Evolutionary conservation across 1,284 basidiomycete genomes (phyloP).

Genomic region (Apiotrichum laibachii): DNA sequence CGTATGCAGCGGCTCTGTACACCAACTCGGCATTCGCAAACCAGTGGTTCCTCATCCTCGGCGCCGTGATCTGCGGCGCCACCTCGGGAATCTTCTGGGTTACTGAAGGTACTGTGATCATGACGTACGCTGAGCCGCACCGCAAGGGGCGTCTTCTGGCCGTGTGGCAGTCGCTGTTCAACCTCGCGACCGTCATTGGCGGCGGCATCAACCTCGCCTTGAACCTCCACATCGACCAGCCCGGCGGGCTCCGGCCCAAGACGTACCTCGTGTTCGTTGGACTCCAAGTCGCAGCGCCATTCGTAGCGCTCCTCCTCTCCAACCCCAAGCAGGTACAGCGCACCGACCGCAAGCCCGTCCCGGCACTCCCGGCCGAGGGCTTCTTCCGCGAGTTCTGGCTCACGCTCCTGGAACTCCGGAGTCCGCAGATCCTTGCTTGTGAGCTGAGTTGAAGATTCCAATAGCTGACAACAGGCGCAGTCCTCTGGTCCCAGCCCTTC

Average conservation of each 20-base stretch:
- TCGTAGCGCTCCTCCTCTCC: conserved; percentile 13
- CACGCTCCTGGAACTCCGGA: no score
- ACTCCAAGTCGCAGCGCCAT: conserved; percentile 7
- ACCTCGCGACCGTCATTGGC: conserved; percentile 39
- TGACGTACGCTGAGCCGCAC: conserved; percentile 34
- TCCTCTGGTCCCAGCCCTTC: no score
- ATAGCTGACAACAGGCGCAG: no score
- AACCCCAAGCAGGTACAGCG: conserved; percentile 10
- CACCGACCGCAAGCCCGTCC: background rate
- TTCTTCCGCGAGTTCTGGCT: no score
- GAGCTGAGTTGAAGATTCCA: no score
- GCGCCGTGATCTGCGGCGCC: conserved; percentile 34
- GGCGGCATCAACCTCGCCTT: conserved; percentile 43
- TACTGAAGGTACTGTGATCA: conserved; percentile 28
- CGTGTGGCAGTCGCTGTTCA: conserved; percentile 38
- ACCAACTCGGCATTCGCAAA: conserved; percentile 29
- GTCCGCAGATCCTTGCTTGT: no score
- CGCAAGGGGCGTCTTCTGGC: conserved; percentile 37
- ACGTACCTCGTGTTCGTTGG: conserved; percentile 37
- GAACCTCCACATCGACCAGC: conserved; percentile 20
- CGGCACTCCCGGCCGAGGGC: no score
- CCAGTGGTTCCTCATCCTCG: conserved; percentile 37
- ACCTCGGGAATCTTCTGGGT: conserved; percentile 44
- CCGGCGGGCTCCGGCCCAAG: conserved; percentile 9
- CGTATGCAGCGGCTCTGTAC: conserved; percentile 43